phyloP scores from a whole-genome alignment of 257 asterid genomes.

The Solanum habrochaites region DNA sequence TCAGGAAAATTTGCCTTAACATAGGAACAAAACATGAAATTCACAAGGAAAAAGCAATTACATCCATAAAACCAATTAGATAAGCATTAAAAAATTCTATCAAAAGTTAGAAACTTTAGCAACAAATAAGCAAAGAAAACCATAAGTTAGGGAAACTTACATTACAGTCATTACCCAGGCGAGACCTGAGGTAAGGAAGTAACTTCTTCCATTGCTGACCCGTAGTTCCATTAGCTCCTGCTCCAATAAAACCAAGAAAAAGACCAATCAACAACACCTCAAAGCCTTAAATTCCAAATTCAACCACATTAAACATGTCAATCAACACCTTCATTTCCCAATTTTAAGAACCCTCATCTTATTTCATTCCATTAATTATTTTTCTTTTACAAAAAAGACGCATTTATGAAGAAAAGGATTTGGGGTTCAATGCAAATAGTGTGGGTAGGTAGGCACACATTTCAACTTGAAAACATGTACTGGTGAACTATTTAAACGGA shows the following conservation, averaged over 20 bases:
- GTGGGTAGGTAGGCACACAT: background rate
- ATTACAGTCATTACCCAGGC: constrained; percentile 74
- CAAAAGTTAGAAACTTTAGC: background rate
- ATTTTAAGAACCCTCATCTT: background rate
- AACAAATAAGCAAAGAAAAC: background rate
- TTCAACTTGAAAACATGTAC: background rate
- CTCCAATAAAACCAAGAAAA: background rate
- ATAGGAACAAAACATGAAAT: background rate
- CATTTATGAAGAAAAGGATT: background rate
- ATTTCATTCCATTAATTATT: background rate
- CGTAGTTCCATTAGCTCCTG: constrained; percentile 95
- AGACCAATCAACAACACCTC: background rate
- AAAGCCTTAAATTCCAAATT: background rate
- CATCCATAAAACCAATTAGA: background rate
- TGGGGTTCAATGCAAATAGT: background rate
- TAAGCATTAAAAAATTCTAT: background rate
- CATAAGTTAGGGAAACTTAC: constrained; percentile 36
- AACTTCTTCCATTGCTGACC: constrained; percentile 93
- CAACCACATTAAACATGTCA: background rate
- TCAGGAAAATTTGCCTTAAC: background rate
- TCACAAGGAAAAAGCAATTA: background rate
- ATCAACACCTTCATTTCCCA: background rate
- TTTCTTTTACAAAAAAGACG: background rate
- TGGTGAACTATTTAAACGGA: background rate
- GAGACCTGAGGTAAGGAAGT: constrained; percentile 77